These are phyloP conservation scores for Solanum raphanifolium DNA, from an alignment of 257 asterid species.

Conservation along the genomic window DNA sequence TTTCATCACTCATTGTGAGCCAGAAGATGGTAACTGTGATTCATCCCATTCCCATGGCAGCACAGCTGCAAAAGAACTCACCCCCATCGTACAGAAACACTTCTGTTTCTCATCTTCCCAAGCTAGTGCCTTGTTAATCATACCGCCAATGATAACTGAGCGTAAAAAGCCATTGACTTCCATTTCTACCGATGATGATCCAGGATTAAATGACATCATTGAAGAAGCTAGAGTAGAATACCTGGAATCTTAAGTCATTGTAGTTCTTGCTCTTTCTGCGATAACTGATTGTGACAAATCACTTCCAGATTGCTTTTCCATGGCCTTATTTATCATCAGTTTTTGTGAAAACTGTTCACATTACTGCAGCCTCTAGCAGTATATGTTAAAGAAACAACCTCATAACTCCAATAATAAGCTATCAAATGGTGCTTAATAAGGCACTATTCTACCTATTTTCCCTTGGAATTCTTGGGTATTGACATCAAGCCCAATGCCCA, in stretches of 20 bases:
- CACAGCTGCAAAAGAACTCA: constrained; percentile 21
- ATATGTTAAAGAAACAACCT: not conserved
- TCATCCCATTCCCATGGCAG: not conserved
- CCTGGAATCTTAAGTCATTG: constrained; percentile 77
- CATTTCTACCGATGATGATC: not conserved
- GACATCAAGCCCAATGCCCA: not conserved
- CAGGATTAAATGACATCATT: not conserved
- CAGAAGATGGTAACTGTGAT: not conserved
- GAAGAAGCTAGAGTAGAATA: constrained; percentile 8
- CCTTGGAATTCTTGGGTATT: not conserved
- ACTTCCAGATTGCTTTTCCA: not conserved
- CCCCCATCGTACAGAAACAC: constrained; percentile 76
- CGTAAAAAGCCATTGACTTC: constrained; percentile 5
- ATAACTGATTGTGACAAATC: not conserved
- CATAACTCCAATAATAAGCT: not conserved
- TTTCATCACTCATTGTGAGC: not conserved
- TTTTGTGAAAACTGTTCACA: not conserved
- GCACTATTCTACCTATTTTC: not conserved
- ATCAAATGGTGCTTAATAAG: not conserved
- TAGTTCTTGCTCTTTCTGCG: constrained; percentile 48
- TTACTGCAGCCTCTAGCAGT: not conserved
- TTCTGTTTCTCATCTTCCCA: constrained; percentile 81
- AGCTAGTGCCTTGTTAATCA: constrained; percentile 59
- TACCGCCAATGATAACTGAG: constrained; percentile 63
- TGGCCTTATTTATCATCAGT: not conserved